A percentile compares a stretch with the other conserved stretches of the same genome.
Conservation (phyloP, 202 grass and related monocot genomes). For the Elaeis oleifera region DNA sequence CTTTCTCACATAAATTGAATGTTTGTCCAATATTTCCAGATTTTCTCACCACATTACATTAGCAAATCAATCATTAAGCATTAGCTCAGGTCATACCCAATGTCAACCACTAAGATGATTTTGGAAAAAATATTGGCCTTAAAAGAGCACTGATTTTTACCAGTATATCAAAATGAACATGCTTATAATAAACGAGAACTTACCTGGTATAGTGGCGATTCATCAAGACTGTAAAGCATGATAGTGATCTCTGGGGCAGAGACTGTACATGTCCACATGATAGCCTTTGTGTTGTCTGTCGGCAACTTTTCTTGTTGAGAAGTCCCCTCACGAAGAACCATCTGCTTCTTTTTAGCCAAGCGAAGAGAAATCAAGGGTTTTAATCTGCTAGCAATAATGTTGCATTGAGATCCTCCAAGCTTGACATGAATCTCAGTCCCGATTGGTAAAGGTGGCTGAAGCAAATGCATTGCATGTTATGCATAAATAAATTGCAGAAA, state of each 20-base stretch:
- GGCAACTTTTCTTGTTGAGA: constrained; percentile 37
- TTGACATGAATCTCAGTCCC: constrained; percentile 75
- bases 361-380: constrained; percentile 54
- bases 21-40: too few species aligned
- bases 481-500: too few species aligned
- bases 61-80: too few species aligned
- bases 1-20: too few species aligned
- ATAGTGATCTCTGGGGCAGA: constrained; percentile 67
- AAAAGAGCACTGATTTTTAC: too few species aligned
- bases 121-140: too few species aligned
- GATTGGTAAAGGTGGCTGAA: constrained; percentile 56
- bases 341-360: constrained; percentile 55
- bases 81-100: too few species aligned
- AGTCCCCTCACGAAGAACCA: constrained; percentile 51
- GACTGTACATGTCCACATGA: constrained; percentile 57
- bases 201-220: constrained; percentile 71
- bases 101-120: too few species aligned
- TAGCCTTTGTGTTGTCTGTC: constrained; percentile 44
- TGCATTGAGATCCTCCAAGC: constrained; percentile 61
- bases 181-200: constrained; percentile 19
- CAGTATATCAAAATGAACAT: neutral
- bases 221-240: constrained; percentile 60
- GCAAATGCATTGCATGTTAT: neutral
- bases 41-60: too few species aligned
- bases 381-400: constrained; percentile 83